Evolutionary conservation across 129 eudicot genomes (phyloP).

Genomic region (Lactuca saligna): DNA sequence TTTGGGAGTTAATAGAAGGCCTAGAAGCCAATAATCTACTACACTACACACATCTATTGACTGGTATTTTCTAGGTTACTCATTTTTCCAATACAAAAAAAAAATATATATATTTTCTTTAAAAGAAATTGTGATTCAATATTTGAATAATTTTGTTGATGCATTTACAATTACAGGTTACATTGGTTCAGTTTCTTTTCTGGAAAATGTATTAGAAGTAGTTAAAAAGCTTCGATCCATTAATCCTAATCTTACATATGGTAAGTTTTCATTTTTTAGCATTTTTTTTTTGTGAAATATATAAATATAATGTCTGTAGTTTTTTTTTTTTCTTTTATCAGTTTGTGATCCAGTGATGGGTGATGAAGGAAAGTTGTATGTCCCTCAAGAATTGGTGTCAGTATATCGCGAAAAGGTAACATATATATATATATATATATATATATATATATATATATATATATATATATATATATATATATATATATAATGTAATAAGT

Average conservation of each 20-base stretch:
- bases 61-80: constrained; percentile 46
- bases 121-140: background rate
- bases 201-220: constrained; percentile 74
- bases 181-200: constrained; percentile 91
- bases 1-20: constrained; percentile 89
- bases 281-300: background rate
- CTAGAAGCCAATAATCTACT: constrained; percentile 79
- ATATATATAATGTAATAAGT: no score
- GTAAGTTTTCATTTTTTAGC: constrained; percentile 37
- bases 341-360: constrained; percentile 99
- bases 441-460: background rate
- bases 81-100: background rate
- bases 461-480: background rate
- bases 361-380: constrained; percentile 97
- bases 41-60: constrained; percentile 88
- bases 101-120: no score
- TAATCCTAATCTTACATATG: constrained; percentile 83
- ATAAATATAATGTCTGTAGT: background rate
- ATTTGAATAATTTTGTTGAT: constrained; percentile 10
- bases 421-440: background rate
- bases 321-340: constrained; percentile 30
- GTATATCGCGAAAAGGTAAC: constrained; percentile 96
- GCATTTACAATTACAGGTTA: constrained; percentile 59
- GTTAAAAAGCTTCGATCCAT: constrained; percentile 78
- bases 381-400: constrained; percentile 78